Base-by-base conservation (phyloP, 2,329 filamentous ascomycete genomes). In the Geosmithia morbida region DNA sequence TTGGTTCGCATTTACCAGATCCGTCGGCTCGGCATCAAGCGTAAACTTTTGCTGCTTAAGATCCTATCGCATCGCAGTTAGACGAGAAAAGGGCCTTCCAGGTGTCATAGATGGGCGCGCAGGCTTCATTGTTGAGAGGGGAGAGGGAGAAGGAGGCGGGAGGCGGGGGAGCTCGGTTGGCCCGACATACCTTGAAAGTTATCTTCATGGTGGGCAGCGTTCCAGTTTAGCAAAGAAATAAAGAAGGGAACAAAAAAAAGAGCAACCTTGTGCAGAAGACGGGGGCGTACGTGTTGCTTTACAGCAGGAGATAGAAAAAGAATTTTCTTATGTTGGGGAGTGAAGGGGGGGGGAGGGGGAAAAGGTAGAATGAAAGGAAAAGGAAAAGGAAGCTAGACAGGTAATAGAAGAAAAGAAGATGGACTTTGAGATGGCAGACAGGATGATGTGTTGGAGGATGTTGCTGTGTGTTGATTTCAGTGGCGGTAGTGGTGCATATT, bases 11-110 rank as follows among this genome's bases (percentile, higher is more conserved):
- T 16, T 37, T 82, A 96, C 89, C 65, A 87, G 85, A 64, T 96
- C 89, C 54, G 85, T 82, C 53, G 89, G 87, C 66, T 97, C 89
- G 61, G 88, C 87, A 57, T 97, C 90, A 72, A 98, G 85, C 61
- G 83, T 81, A 70, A 98, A 98, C 74, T 96, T 96, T 66, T 96
- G 86, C 69, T 97, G 92, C 75, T 96, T 97, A 61, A 98, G 77
- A 72, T 98, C 92, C 89, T 96, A 19, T 13, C 39, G 26, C 10
- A 30, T 30, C 16, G 18, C 10, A 5, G 45, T 46, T 18, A 46
- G 45, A 13, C 6, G 13, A 37, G 33, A 37, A 13, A 11, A 11
- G 11, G 29, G 29, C 29, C 33, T 11, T 37, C 33, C 16, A 20
- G 26, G 43, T 17, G 41, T 14, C 6, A n/a, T 19, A 19, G 4